Base-by-base conservation (phyloP, 345 rosid species). In the Euphorbia lathyris region DNA sequence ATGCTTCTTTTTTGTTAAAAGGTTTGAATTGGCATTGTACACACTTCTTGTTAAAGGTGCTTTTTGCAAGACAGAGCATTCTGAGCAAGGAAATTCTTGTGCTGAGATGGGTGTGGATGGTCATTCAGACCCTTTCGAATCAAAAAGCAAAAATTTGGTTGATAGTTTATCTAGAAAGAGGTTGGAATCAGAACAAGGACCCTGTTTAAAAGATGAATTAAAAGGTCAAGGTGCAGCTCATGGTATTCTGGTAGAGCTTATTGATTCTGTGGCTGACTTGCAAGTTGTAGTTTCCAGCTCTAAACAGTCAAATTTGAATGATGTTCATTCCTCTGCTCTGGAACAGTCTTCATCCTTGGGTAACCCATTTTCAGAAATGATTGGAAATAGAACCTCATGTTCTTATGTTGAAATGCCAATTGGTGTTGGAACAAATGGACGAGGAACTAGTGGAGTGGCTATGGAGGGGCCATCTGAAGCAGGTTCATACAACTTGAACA, bases 381-480 rank as follows among this genome's bases (percentile, higher is more conserved):
- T 74, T 68, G 82, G 77, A 32, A 80, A 70, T 71, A 79, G 81
- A 71, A 67, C 80, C 77, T 77, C 87, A 4, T 78, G 85, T 74
- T 79, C 87, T 58, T 83, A 66, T 74, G 76, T 66, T 74, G 89
- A 80, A 70, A 77, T 82, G 77, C 78, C 83, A 38, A 55, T 69
- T 45, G 77, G 64, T 63, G 70, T 67, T 66, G 82, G 81, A 69
- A 70, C 83, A 63, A 81, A 79, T 80, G 85, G 81, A 69, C 68
- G 67, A 14, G 81, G 77, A 69, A 34, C 75, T 20, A 69, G 73
- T 83, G 87, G 84, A 78, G 74, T 80, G 75, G 83, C 96, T 58
- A 73, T 80, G 84, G 97, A 91, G 81, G 98, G 95, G 50, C 96
- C 96, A 71, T 90, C 96, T 74, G 95, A 87, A 75, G 96, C 87